These are phyloP conservation scores for Epichloe glyceriae DNA, from an alignment of 2,329 filamentous ascomycete genomes.

Conservation along the genomic window DNA sequence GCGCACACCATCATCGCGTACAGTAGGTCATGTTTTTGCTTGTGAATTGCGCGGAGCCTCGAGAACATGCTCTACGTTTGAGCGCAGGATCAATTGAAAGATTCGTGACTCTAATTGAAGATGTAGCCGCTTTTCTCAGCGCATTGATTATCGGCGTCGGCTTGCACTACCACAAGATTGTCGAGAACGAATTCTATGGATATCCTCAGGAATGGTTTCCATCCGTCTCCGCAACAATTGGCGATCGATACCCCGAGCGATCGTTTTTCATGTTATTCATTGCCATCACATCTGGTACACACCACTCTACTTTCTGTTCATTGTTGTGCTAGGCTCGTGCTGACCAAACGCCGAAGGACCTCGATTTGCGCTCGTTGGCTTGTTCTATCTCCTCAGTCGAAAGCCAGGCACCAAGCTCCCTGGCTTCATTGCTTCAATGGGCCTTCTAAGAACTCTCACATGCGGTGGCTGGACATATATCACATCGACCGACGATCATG, in stretches of 20 bases:
- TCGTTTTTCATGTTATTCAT: conserved; percentile 98
- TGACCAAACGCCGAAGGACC: conserved; percentile 45
- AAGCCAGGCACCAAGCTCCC: conserved; percentile 63
- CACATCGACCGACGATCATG: conserved; percentile 93
- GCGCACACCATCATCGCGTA: conserved; percentile 76
- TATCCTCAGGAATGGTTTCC: conserved; percentile 96
- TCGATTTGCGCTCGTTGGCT: conserved; percentile 75
- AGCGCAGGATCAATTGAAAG: background rate
- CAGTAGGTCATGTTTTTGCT: conserved; percentile 34
- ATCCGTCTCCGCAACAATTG: conserved; percentile 91
- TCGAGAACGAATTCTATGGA: conserved; percentile 91
- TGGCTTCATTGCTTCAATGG: conserved; percentile 66
- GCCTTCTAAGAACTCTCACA: conserved; percentile 77
- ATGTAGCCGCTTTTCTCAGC: conserved; percentile 66
- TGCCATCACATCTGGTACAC: conserved; percentile 74
- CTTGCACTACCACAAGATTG: conserved; percentile 93
- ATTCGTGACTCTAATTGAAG: conserved; percentile 9
- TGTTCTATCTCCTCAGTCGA: conserved; percentile 85
- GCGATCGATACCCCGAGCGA: conserved; percentile 90
- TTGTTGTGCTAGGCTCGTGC: background rate
- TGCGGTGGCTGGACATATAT: conserved; percentile 98
- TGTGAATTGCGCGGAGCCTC: background rate
- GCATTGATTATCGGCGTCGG: conserved; percentile 68
- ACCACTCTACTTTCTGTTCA: background rate
- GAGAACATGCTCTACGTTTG: background rate